A percentile compares a stretch with the other conserved stretches of the same genome.
These are phyloP conservation scores for Cryptosporidium sp. DNA, from an alignment of 169 alveolate genomes.

Conservation along the genomic window DNA sequence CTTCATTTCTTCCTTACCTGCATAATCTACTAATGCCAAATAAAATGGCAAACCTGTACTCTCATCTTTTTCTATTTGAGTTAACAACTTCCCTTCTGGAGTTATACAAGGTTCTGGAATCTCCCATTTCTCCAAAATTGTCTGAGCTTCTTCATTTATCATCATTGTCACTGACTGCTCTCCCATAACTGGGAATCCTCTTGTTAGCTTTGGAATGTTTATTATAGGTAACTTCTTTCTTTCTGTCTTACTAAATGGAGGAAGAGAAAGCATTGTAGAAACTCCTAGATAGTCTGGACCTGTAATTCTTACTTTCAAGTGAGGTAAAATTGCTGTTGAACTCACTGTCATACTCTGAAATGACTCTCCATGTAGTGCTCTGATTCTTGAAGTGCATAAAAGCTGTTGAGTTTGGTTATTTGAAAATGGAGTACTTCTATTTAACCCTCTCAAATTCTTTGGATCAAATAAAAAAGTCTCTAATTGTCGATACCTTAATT, in stretches of 20 bases:
- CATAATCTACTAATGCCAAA: conserved; percentile 20
- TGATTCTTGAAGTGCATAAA: conserved; percentile 44
- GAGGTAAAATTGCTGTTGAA: conserved; percentile 68
- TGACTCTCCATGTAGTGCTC: conserved; percentile 64
- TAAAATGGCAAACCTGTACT: conserved; percentile 1
- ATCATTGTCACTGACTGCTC: conserved; percentile 62
- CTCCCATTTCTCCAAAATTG: conserved; percentile 38
- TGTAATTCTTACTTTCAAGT: conserved; percentile 42
- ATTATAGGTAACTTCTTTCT: conserved; percentile 45
- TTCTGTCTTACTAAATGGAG: conserved; percentile 53
- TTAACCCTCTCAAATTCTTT: conserved; percentile 26
- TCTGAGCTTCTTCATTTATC: conserved; percentile 64
- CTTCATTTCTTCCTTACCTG: conserved; percentile 60
- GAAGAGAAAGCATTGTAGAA: conserved; percentile 63
- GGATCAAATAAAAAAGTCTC: conserved; percentile 57
- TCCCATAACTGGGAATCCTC: conserved; percentile 71
- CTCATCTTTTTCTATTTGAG: conserved; percentile 38
- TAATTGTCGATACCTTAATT: conserved; percentile 49
- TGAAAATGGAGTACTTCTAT: conserved; percentile 7
- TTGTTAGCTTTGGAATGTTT: conserved; percentile 48
- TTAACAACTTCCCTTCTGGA: conserved; percentile 61
- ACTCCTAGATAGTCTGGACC: conserved; percentile 71
- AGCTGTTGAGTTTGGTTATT: conserved; percentile 28
- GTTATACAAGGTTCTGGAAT: conserved; percentile 71
- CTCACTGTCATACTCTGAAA: conserved; percentile 60